Conservation (phyloP, 768 basidiomycete species). For the Amanita phalloides region DNA sequence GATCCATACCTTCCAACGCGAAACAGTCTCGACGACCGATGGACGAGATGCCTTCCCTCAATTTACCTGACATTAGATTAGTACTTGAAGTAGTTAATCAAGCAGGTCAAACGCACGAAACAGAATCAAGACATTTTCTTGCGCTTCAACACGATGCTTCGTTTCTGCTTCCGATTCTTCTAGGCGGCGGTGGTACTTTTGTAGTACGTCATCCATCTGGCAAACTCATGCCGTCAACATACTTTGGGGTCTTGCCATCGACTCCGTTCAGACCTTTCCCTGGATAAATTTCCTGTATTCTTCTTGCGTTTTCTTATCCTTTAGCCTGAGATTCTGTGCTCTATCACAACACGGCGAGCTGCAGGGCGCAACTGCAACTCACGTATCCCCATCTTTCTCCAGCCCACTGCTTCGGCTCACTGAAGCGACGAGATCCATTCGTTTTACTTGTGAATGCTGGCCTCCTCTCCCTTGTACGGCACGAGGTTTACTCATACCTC, state of each 20-base stretch:
- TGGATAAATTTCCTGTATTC: slow-evolving; percentile 58
- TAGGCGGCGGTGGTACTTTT: slow-evolving; percentile 19
- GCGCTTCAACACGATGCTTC: slow-evolving; percentile 37
- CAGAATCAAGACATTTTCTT: slow-evolving; percentile 64
- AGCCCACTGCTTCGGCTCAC: slow-evolving; percentile 71
- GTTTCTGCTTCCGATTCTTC: slow-evolving; percentile 21
- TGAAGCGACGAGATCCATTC: slow-evolving; percentile 59
- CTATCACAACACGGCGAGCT: slow-evolving; percentile 16
- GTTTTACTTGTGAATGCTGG: slow-evolving; percentile 13
- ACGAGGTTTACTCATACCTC: neutral
- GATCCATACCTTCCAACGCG: slow-evolving; percentile 52
- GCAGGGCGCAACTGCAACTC: slow-evolving; percentile 19
- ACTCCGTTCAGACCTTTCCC: slow-evolving; percentile 38
- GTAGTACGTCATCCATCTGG: slow-evolving; percentile 42
- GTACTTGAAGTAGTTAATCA: neutral
- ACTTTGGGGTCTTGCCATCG: neutral
- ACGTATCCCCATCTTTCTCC: slow-evolving; percentile 69
- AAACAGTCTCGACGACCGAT: slow-evolving; percentile 50
- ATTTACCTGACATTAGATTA: slow-evolving; percentile 40
- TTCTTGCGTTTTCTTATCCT: slow-evolving; percentile 46
- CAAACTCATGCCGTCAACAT: neutral
- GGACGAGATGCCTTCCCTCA: slow-evolving; percentile 63
- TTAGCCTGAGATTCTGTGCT: slow-evolving; percentile 39
- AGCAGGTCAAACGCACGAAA: slow-evolving; percentile 40
- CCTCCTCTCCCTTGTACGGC: neutral